Conservation (phyloP, 305 asterid species). For the Ilex paraguariensis region DNA sequence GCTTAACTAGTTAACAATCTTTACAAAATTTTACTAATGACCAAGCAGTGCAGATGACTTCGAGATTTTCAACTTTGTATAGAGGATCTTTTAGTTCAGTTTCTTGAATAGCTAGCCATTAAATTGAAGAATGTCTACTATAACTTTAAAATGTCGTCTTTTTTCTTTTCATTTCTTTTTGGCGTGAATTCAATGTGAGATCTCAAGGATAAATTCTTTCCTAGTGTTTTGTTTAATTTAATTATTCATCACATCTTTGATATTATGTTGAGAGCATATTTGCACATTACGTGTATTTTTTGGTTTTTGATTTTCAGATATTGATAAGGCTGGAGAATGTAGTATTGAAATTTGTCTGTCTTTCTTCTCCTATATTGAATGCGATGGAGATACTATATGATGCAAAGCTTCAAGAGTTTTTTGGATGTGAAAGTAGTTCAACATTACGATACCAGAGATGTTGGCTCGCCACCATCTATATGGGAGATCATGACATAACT, state of each 20-base stretch:
- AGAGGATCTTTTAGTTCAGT: background rate
- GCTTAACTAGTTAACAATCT: no score
- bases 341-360: background rate
- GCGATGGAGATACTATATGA: constrained; percentile 47
- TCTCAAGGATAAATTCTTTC: no score
- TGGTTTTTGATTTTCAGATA: no score
- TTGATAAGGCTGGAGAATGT: background rate
- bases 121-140: constrained; percentile 3
- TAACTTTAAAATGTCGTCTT: background rate
- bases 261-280: no score
- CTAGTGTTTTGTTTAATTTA: background rate
- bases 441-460: constrained; percentile 54
- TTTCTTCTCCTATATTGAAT: constrained; percentile 19
- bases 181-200: no score
- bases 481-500: background rate
- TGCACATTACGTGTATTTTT: background rate
- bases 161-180: background rate
- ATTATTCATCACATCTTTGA: background rate
- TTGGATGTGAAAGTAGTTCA: constrained; percentile 55
- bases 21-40: background rate
- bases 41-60: background rate
- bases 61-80: background rate
- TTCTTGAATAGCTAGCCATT: background rate
- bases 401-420: constrained; percentile 52
- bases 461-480: constrained; percentile 43